These are phyloP conservation scores for Jamesozyma piceae DNA, from an alignment of 805 yeast species.

Conservation along the genomic window DNA sequence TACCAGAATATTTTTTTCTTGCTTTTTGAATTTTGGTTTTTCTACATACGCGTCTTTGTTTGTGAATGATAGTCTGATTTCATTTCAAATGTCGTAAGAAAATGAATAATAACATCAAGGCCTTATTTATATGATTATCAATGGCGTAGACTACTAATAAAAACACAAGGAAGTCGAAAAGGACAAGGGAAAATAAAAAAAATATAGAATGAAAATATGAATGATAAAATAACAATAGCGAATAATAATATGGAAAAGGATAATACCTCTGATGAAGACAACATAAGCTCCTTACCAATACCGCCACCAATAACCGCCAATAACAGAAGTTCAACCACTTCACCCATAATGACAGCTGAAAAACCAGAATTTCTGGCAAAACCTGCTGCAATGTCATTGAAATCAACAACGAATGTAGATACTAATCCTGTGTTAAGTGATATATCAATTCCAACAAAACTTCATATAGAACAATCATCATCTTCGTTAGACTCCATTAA, in stretches of 20 bases:
- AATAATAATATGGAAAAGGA: not conserved
- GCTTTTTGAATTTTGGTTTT: too few relatives aligned
- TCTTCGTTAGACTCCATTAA: not conserved
- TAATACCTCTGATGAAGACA: not conserved
- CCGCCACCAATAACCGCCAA: not conserved
- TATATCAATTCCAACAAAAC: slow-evolving; percentile 17
- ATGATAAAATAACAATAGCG: not conserved
- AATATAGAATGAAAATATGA: not conserved
- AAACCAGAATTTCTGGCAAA: slow-evolving; percentile 19
- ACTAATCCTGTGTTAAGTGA: slow-evolving; percentile 26
- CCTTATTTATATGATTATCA: too few relatives aligned
- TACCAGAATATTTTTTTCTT: too few relatives aligned
- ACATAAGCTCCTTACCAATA: not conserved
- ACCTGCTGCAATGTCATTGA: slow-evolving; percentile 16
- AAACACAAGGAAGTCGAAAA: too few relatives aligned
- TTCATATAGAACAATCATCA: not conserved
- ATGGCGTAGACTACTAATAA: too few relatives aligned
- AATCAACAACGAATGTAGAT: slow-evolving; percentile 25
- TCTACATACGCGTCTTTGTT: too few relatives aligned
- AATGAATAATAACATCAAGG: too few relatives aligned
- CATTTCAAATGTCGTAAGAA: too few relatives aligned
- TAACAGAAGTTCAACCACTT: not conserved
- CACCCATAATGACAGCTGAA: not conserved
- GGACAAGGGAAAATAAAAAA: too few relatives aligned
- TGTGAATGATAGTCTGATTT: too few relatives aligned